Evolutionary conservation across 495 filamentous ascomycete species (phyloP).

Genomic region (Penicillium desertorum): DNA sequence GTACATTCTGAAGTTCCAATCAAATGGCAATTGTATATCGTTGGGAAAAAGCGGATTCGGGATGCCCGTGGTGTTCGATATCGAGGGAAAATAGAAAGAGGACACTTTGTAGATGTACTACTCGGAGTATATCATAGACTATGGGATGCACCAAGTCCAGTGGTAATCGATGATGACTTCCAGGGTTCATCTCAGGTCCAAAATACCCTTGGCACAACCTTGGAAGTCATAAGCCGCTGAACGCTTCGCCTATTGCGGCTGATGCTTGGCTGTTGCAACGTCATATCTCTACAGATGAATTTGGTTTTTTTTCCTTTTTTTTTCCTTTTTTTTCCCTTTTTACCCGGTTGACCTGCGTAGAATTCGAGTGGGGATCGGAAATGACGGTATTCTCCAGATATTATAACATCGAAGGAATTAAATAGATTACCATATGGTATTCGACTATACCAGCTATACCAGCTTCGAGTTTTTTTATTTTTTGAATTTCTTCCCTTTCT

Average conservation of each 20-base stretch:
- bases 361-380: slow-evolving; percentile 6
- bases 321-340: too few relatives aligned
- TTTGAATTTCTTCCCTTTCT: slow-evolving; percentile 10
- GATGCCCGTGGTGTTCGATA: not conserved
- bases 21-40: not conserved
- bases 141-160: not conserved
- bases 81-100: not conserved
- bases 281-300: not conserved
- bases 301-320: too few relatives aligned
- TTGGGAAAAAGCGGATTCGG: not conserved
- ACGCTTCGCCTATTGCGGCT: slow-evolving; percentile 6
- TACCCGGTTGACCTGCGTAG: not conserved
- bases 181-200: too few relatives aligned
- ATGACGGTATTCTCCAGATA: slow-evolving; percentile 5
- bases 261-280: slow-evolving; percentile 3
- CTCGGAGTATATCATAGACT: not conserved
- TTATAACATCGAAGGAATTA: not conserved
- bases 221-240: slow-evolving; percentile 7
- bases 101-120: not conserved
- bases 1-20: not conserved
- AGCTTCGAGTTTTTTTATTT: slow-evolving; percentile 4
- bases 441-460: slow-evolving; percentile 13
- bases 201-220: slow-evolving; percentile 1
- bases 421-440: slow-evolving; percentile 6
- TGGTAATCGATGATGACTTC: not conserved